Evolutionary conservation across 2,329 filamentous ascomycete species (phyloP), one percentile per base, ranked within the genome.

Genomic region (Lachnellula subtilissima): DNA sequence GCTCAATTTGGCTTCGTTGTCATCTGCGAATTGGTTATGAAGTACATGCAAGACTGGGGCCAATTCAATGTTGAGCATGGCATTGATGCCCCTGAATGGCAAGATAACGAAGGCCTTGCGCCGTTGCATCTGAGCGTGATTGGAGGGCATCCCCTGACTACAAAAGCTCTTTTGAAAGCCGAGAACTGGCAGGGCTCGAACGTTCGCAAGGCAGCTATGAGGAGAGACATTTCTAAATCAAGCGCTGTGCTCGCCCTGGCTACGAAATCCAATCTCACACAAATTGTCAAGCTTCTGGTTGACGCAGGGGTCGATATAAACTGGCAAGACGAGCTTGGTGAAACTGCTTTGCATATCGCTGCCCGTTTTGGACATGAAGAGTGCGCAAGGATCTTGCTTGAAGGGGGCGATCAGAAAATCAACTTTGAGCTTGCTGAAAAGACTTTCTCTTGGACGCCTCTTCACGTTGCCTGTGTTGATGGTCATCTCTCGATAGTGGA

Each of bases 1-100:
- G 93, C 94, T 0, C 91, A 97, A 70, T 96, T 95, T 69, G 94
- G 94, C 2, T 91, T 97, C 65, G 89, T 94, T 3, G 83, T 91
- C n/a, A 86, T 97, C 9, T 96, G 91, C 68, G 82, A 96, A 68
- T 80, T 92, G 23, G 82, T 97, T 63, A 92, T 97, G 75, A 85
- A 87, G 61, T 87, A 88, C 66, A 92, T 99, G 85, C 89, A 93
- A 69, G 81, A 85, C 23, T 97, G 93, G 93, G 83, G 82, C 15
- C 86, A 95, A 65, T 96, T 96, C 67, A 82, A 96, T 66, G 85
- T 92, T 28, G 83, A 85, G 37, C 80, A 91, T 60, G 92, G 92
- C 9, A 95, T 99, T 50, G 93, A 97, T 70, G 88, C 89, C 0
- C 79, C 84, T 0, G 80, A 86, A 59, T 97, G 93, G 93, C 93